A percentile compares a stretch with the other conserved stretches of the same genome.
Evolutionary conservation across 192 early-diverging fungal genomes (phyloP).

Genomic region (Globomyces pollinis-pini): DNA sequence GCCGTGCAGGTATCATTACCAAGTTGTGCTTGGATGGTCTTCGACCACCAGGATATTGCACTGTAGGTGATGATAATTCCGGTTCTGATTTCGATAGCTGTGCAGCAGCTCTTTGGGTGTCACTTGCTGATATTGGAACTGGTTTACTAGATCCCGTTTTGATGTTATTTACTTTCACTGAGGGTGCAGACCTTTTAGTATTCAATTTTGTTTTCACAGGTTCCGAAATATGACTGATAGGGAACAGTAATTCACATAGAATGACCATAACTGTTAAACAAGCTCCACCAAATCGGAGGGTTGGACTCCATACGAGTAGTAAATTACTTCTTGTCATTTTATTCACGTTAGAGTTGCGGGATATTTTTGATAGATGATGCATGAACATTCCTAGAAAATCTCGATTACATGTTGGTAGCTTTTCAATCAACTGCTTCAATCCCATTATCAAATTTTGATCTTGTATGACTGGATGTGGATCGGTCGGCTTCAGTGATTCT

Average conservation of each 20-base stretch:
- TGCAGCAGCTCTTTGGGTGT: background rate
- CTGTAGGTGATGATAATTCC: background rate
- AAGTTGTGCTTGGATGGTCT: background rate
- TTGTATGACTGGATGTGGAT: background rate
- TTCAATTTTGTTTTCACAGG: too few relatives aligned
- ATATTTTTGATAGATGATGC: conserved; percentile 1
- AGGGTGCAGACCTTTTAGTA: too few relatives aligned
- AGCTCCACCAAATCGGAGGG: conserved; percentile 3
- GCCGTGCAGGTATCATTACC: background rate
- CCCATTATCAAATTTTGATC: background rate
- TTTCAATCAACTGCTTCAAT: background rate
- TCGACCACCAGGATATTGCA: background rate
- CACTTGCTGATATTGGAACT: background rate
- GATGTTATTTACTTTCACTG: too few relatives aligned
- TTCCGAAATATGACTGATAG: background rate
- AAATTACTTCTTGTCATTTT: conserved; percentile 10
- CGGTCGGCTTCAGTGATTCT: background rate
- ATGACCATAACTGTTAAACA: background rate
- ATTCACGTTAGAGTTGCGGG: background rate
- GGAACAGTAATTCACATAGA: conserved; percentile 2
- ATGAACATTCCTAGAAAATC: background rate
- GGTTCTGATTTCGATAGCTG: background rate
- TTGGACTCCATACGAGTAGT: conserved; percentile 10
- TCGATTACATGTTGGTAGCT: background rate
- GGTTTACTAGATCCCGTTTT: background rate